These are phyloP conservation scores for Neoboletus magnificus DNA, from an alignment of 768 basidiomycete species.

Conservation along the genomic window DNA sequence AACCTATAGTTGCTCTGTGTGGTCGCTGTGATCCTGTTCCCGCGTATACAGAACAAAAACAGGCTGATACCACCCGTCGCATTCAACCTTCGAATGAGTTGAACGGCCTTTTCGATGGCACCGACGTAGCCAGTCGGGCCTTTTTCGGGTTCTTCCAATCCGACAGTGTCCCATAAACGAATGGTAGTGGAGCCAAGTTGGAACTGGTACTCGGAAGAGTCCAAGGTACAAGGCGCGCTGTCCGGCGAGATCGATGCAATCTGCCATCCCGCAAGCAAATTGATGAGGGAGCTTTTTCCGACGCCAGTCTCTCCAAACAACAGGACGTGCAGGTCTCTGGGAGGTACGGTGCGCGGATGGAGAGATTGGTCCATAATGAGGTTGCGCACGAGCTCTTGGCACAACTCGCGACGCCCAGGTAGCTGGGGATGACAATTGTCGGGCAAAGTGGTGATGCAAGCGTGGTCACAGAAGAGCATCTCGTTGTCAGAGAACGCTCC, in stretches of 20 bases:
- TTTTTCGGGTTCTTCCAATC: constrained; percentile 28
- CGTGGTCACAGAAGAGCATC: constrained; percentile 34
- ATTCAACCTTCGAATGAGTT: constrained; percentile 33
- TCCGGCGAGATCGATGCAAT: constrained; percentile 23
- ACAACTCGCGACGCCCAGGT: constrained; percentile 18
- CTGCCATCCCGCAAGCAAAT: constrained; percentile 26
- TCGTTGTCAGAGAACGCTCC: constrained; percentile 22
- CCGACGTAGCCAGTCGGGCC: constrained; percentile 20
- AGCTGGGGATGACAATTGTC: constrained; percentile 21
- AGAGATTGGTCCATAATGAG: constrained; percentile 18
- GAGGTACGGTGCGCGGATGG: constrained; percentile 12
- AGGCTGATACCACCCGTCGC: constrained; percentile 36
- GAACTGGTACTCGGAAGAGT: constrained; percentile 26
- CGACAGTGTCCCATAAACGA: constrained; percentile 34
- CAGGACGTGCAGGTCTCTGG: constrained; percentile 32
- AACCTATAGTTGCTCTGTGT: constrained; percentile 24
- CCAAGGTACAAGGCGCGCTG: constrained; percentile 35
- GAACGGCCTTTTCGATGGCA: constrained; percentile 30
- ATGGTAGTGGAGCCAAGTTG: constrained; percentile 23
- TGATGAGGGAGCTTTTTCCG: constrained; percentile 27
- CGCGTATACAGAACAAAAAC: constrained; percentile 40
- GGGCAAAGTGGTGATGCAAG: constrained; percentile 36
- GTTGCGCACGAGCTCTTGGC: constrained; percentile 17
- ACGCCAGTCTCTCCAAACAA: constrained; percentile 39
- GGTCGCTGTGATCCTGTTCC: constrained; percentile 32